Evolutionary conservation across 768 basidiomycete genomes (phyloP), one percentile per base, ranked within the genome.

Genomic region (Calocybe gangraenosa): DNA sequence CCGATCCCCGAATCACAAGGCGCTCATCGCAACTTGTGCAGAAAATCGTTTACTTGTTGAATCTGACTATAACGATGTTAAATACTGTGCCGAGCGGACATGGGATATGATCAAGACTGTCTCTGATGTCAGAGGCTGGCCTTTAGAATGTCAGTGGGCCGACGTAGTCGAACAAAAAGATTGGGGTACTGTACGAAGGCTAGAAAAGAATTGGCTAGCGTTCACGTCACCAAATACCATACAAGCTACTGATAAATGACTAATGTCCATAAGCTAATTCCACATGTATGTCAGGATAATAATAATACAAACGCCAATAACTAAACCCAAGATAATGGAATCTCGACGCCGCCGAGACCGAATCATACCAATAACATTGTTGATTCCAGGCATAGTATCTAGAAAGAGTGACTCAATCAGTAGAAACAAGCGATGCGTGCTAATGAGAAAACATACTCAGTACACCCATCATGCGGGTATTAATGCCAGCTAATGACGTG

Each of bases 351-450:
- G 78, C 36, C 95, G 78, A 11, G 90, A 83, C 62, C 89, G 89
- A 63, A 99, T 97, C 90, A 98, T 93, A 1, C 76, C 76, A 28
- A 98, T 70, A 34, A 98, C 65, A 48, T 85, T 89, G 66, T 92
- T 93, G 54, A 99, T 84, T 2, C 95, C 94, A n/a, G 96, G 96
- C 64, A 98, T 85, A 5, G 87, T 82, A 58, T 74, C 91, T 93
- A 53, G 11, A 46, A 23, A n/a, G n/a, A n/a, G n/a, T n/a, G n/a
- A n/a, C n/a, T n/a, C 25, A 28, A 6, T 28, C 28, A 9, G 9
- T n/a, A 40, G n/a, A 23, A 37, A 40, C 15, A 10, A 36, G 32
- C 28, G 46, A 10, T 14, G 52, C 35, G n/a, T 38, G 37, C 30
- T 37, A n/a, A 41, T 28, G 23, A 37, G 15, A 19, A 33, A 8